These are phyloP conservation scores for Verruconis gallopava DNA, from an alignment of 2,329 filamentous ascomycete species.

Conservation along the genomic window DNA sequence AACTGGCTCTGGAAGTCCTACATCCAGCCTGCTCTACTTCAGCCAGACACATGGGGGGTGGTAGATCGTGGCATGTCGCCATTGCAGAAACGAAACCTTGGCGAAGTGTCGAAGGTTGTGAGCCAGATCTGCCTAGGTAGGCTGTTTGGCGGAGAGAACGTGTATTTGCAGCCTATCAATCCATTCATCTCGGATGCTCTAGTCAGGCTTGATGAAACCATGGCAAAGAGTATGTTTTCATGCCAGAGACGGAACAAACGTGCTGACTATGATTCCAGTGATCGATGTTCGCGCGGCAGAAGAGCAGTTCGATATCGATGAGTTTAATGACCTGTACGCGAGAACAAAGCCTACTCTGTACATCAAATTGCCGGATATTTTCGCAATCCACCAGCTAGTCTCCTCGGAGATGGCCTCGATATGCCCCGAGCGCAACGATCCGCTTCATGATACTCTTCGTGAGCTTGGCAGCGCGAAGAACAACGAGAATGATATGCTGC, in stretches of 20 bases:
- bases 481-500: constrained; percentile 87
- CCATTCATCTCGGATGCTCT: constrained; percentile 79
- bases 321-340: constrained; percentile 95
- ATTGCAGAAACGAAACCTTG: constrained; percentile 82
- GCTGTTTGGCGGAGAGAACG: constrained; percentile 84
- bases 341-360: constrained; percentile 97
- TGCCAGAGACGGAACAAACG: neutral
- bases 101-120: constrained; percentile 83
- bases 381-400: constrained; percentile 84
- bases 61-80: constrained; percentile 81
- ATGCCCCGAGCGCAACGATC: constrained; percentile 70
- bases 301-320: constrained; percentile 91
- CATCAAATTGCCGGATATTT: constrained; percentile 97
- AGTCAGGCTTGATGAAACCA: constrained; percentile 62
- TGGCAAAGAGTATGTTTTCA: constrained; percentile 43
- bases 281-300: constrained; percentile 80
- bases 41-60: constrained; percentile 85
- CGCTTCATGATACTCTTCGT: constrained; percentile 79
- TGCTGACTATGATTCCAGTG: constrained; percentile 30
- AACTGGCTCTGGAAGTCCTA: constrained; percentile 95
- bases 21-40: constrained; percentile 74
- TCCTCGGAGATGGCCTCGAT: constrained; percentile 65
- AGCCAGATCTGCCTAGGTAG: constrained; percentile 79
- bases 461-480: constrained; percentile 93
- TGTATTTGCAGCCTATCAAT: constrained; percentile 91